Evolutionary conservation across 1,284 basidiomycete genomes (phyloP).

Genomic region (Trametes versicolor): DNA sequence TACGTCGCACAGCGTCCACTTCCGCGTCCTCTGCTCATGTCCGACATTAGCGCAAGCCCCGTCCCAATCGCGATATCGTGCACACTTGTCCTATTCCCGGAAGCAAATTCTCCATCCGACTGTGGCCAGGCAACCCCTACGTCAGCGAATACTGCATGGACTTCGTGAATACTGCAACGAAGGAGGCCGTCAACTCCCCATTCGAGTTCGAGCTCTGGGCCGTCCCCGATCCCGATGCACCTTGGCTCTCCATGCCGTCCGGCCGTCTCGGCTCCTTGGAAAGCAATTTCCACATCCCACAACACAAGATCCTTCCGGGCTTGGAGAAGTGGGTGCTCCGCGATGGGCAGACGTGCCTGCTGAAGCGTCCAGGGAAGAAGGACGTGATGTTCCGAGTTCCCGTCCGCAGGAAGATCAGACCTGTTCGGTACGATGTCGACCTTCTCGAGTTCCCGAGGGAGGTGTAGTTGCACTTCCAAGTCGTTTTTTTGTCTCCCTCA

Average conservation of each 20-base stretch:
- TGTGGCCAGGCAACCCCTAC: slow-evolving; percentile 2
- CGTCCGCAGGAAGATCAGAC: not conserved
- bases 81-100: slow-evolving; percentile 11
- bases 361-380: slow-evolving; percentile 9
- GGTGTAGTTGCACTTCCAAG: not conserved
- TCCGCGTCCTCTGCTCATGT: not conserved
- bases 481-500: no score
- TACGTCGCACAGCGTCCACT: not conserved
- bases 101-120: slow-evolving; percentile 12
- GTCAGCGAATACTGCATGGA: slow-evolving; percentile 16
- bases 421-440: not conserved
- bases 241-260: slow-evolving; percentile 6
- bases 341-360: slow-evolving; percentile 15
- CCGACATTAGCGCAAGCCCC: slow-evolving; percentile 2
- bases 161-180: slow-evolving; percentile 6
- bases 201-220: slow-evolving; percentile 21
- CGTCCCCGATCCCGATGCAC: not conserved
- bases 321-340: slow-evolving; percentile 17
- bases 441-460: slow-evolving; percentile 13
- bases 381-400: slow-evolving; percentile 13
- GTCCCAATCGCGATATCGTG: slow-evolving; percentile 4
- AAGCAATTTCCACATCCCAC: not conserved
- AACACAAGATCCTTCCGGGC: slow-evolving; percentile 15
- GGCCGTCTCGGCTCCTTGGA: slow-evolving; percentile 7
- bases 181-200: slow-evolving; percentile 11